phyloP scores from a whole-genome alignment of 495 filamentous ascomycete genomes.

The Podospora australis region DNA sequence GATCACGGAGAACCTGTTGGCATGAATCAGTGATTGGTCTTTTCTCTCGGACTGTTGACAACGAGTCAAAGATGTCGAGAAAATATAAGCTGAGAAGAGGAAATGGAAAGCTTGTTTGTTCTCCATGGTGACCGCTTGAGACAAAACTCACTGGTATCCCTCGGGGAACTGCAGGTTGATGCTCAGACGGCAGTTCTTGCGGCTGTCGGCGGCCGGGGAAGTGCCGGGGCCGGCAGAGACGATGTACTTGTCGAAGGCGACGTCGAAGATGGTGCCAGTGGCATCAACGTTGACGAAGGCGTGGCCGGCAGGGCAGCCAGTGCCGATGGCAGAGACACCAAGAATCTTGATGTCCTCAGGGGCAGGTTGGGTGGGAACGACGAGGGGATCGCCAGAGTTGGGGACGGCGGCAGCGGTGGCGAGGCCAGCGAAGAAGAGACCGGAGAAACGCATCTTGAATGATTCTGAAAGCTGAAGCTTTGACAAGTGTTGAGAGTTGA shows the following conservation, averaged over 20 bases:
- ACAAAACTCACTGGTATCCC: constrained; percentile 34
- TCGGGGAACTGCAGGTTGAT: constrained; percentile 38
- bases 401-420: constrained; percentile 11
- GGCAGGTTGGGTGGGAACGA: constrained; percentile 1
- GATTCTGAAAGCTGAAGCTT: neutral
- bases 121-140: no score
- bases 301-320: constrained; percentile 27
- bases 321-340: constrained; percentile 24
- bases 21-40: neutral
- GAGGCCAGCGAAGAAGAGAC: constrained; percentile 13
- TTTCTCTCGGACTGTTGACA: no score
- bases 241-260: constrained; percentile 43
- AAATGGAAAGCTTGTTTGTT: no score
- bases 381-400: neutral
- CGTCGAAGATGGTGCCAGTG: constrained; percentile 36
- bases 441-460: constrained; percentile 19
- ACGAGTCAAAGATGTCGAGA: no score
- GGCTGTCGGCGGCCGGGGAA: constrained; percentile 24
- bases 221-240: constrained; percentile 39
- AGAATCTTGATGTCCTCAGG: constrained; percentile 22
- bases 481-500: neutral
- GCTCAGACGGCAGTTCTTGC: constrained; percentile 44
- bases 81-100: no score
- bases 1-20: constrained; percentile 24
- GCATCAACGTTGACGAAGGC: constrained; percentile 26